Base-by-base conservation (phyloP, 1,139 yeast genomes). In the Yamadazyma trypodendri region DNA sequence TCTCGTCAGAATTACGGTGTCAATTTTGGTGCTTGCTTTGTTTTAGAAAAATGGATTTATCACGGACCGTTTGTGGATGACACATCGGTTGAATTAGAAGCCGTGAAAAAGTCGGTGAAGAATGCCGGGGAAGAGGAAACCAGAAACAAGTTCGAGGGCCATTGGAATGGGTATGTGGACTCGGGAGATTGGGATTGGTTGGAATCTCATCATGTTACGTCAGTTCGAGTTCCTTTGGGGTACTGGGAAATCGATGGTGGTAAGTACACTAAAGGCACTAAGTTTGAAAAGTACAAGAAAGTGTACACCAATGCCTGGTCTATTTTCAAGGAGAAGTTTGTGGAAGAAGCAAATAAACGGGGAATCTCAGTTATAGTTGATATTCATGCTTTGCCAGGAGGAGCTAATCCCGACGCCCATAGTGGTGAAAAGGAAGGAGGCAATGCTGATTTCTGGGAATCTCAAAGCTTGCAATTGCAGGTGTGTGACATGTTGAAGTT, bases 361-460 rank as follows among this genome's bases (percentile, higher is more conserved):
- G 68, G 73, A 20, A 90, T 92, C 44, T 84, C 89, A 8, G 81
- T 90, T 1, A 53, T 92, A 40, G 75, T 90, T 9, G 98, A 92
- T 59, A 55, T 92, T 32, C 98, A 92, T 60, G 97, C 86, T 0
- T 60, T 92, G 20, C 97, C 97, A 2, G 89, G 87, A 10, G 97
- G 97, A 30, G 97, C 97, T 21, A 92, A 92, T 55, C 77, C 79
- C 1, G 83, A 82, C 20, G 69, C 82, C 41, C 97, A 90, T 57
- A 81, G 94, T 51, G 98, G 97, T 6, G 81, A 83, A 39, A 56
- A 63, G 25, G 58, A 72, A 36, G 52, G 60, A 3, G 76, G 76
- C 2, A 57, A 60, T 22, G 84, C 88, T n/a, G 82, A 66, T 13
- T 82, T 81, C 55, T 90, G 87, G 87, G 57, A 49, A 37, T 66